phyloP scores from a whole-genome alignment of 257 asterid genomes.

The Fraxinus excelsior region DNA sequence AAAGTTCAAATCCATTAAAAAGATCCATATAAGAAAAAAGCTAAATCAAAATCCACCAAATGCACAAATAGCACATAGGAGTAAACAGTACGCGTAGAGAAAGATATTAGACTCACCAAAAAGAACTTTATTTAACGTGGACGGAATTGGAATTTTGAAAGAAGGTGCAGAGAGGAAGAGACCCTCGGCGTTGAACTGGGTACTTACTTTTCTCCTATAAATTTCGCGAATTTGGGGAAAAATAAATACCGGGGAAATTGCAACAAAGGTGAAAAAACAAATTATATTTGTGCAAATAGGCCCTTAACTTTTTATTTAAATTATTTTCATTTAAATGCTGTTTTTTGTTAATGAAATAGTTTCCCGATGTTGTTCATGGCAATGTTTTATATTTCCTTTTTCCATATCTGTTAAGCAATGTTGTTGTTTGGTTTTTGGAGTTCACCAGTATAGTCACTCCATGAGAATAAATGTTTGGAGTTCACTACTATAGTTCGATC shows the following conservation, averaged over 20 bases:
- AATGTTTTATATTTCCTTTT: too few relatives aligned
- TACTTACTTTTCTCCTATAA: neutral
- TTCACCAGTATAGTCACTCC: too few relatives aligned
- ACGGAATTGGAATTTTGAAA: slow-evolving; percentile 6
- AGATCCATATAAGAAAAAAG: neutral
- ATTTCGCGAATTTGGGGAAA: neutral
- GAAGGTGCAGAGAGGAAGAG: slow-evolving; percentile 13
- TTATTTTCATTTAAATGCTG: too few relatives aligned
- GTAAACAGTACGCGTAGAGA: neutral
- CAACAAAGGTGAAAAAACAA: neutral
- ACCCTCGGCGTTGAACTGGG: slow-evolving; percentile 9
- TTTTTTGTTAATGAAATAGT: too few relatives aligned
- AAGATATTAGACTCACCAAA: slow-evolving; percentile 22
- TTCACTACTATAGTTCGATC: too few relatives aligned
- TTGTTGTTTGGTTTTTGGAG: too few relatives aligned
- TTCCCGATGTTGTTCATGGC: too few relatives aligned
- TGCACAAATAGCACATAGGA: neutral
- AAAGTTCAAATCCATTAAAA: slow-evolving; percentile 22
- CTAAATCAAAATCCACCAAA: slow-evolving; percentile 7
- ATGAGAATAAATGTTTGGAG: too few relatives aligned
- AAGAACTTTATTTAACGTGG: too few relatives aligned
- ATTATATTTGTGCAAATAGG: neutral
- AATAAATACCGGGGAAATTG: neutral
- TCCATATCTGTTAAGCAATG: too few relatives aligned
- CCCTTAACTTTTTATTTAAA: neutral